Base-by-base conservation (phyloP, 1,284 basidiomycete genomes). In the Ceratobasidium sp. region DNA sequence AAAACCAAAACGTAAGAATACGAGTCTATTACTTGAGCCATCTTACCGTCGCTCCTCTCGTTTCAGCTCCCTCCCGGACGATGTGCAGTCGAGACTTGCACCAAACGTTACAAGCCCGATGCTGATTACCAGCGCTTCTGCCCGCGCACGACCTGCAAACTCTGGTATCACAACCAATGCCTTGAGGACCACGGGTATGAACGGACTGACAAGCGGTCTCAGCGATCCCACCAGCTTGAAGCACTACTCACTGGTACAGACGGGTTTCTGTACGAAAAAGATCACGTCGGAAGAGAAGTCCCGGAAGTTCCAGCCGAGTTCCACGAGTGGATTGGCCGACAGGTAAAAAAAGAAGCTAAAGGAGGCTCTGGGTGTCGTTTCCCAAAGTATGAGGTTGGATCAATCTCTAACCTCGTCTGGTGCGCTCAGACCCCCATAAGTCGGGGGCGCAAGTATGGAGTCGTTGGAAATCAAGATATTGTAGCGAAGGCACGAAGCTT, bases 61-160 rank as follows among this genome's bases (percentile, higher is more conserved):
- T 68, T 28, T 51, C 46, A 75, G 72, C 72, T 75, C 20, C 60
- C 72, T 33, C 60, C 58, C 18, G 72, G 60, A 13, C 42, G 72
- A 23, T 75, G 72, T 28, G 46, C 44, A 0, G 49, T 64, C 28
- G 28, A 49, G 5, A 44, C 58, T 1, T 75, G 72, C 23, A 13
- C 18, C 12, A 28, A 20, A 23, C 42, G 72, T 1, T 75, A 75
- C 39, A 58, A 60, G 28, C 72, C 72, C 2, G 72, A 75, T 26
- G 72, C 28, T 15, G 58, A 75, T 12, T 9, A 1, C 46, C 72
- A 75, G 61, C 23, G 46, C 23, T 49, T 51, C 13, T 75, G 72
- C 26, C 72, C 72, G 6, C 72, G 72, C 1, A 13, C 10, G 20
- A 23, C 26, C 5, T 75, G 72, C 23, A 42, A 23, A 4, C 20